phyloP scores from a whole-genome alignment of 2,329 filamentous ascomycete genomes.

The Clarireedia hainanense region DNA sequence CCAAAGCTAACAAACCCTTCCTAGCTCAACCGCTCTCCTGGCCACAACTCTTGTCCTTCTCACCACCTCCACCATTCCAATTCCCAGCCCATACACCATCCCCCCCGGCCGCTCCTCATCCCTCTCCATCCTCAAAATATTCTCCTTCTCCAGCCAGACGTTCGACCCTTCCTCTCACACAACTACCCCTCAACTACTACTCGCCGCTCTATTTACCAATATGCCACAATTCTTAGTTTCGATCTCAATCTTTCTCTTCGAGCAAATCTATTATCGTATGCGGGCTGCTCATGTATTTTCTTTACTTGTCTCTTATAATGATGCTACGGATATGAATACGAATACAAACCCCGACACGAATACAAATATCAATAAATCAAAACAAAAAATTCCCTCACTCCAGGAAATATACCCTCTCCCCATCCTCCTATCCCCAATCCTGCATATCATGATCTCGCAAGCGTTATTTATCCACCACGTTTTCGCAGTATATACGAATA shows the following conservation, averaged over 20 bases:
- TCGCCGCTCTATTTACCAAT: slow-evolving; percentile 35
- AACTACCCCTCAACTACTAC: slow-evolving; percentile 9
- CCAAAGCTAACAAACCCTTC: background rate
- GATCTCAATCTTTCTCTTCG: slow-evolving; percentile 38
- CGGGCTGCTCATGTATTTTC: slow-evolving; percentile 37
- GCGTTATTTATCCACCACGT: slow-evolving; percentile 3
- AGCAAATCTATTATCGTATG: slow-evolving; percentile 39
- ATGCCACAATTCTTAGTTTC: slow-evolving; percentile 39
- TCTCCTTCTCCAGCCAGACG: slow-evolving; percentile 1
- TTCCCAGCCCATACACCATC: background rate
- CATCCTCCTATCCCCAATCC: background rate
- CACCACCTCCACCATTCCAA: slow-evolving; percentile 4
- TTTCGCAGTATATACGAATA: background rate
- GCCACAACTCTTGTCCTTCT: background rate
- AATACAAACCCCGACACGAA: too few relatives aligned
- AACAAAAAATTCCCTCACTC: too few relatives aligned
- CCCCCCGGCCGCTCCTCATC: background rate
- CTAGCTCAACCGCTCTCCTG: background rate
- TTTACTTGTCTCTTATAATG: background rate
- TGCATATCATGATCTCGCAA: slow-evolving; percentile 1
- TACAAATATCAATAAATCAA: too few relatives aligned
- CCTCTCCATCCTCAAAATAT: background rate
- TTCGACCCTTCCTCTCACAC: background rate
- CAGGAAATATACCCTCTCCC: background rate
- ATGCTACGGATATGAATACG: too few relatives aligned